Evolutionary conservation across 2,329 filamentous ascomycete species (phyloP).

Genomic region (Beauveria sp.): DNA sequence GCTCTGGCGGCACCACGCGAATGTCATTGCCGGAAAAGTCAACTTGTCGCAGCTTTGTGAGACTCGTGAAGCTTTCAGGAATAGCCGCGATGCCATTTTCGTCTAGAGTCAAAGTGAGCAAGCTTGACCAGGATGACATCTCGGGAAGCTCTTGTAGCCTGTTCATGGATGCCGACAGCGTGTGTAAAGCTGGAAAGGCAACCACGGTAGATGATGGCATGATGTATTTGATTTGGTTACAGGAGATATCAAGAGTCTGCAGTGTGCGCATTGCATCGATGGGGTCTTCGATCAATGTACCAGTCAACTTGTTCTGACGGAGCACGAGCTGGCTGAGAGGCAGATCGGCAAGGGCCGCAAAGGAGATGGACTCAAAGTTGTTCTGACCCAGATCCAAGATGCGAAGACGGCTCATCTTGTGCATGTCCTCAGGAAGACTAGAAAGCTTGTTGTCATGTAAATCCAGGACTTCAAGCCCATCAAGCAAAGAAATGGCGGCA

Average conservation of each 20-base stretch:
- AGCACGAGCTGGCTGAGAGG: conserved; percentile 67
- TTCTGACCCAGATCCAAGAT: conserved; percentile 78
- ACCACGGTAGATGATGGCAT: conserved; percentile 38
- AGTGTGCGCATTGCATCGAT: conserved; percentile 54
- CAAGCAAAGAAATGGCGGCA: conserved; percentile 53
- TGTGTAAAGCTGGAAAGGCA: conserved; percentile 63
- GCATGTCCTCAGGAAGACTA: conserved; percentile 58
- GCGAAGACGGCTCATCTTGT: conserved; percentile 61
- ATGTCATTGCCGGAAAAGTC: conserved; percentile 86
- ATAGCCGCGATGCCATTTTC: conserved; percentile 73
- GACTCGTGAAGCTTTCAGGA: conserved; percentile 65
- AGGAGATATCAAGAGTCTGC: conserved; percentile 69
- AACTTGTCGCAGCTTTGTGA: conserved; percentile 63
- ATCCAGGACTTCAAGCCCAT: conserved; percentile 71
- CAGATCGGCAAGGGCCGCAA: conserved; percentile 58
- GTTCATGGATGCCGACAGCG: conserved; percentile 74
- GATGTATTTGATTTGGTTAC: conserved; percentile 61
- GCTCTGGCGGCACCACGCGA: conserved; percentile 62
- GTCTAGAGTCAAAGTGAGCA: conserved; percentile 68
- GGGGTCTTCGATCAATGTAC: conserved; percentile 59
- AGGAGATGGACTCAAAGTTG: conserved; percentile 61
- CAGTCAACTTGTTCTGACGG: conserved; percentile 70
- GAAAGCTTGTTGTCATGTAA: conserved; percentile 73
- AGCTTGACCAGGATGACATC: conserved; percentile 63
- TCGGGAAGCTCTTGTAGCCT: conserved; percentile 66